Percentiles rank a stretch among this genome's conserved stretches.
phyloP scores from a whole-genome alignment of 768 basidiomycete genomes.

The Boletus barrowsii region DNA sequence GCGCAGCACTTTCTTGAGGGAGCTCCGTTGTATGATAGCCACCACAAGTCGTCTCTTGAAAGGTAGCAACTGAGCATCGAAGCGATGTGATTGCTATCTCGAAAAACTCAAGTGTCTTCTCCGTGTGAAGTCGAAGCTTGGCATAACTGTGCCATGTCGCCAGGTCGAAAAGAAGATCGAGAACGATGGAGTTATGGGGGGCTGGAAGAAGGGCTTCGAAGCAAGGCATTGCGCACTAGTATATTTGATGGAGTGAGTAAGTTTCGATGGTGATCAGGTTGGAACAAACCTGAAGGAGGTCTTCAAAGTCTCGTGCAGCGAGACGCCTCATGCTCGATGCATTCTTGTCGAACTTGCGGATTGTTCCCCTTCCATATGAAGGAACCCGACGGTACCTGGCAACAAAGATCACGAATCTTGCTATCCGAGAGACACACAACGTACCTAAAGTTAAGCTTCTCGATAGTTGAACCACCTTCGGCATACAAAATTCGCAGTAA shows the following conservation, averaged over 20 bases:
- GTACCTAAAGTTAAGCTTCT: not conserved
- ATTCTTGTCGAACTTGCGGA: conserved; percentile 13
- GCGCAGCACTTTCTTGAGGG: not conserved
- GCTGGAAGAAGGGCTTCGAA: not conserved
- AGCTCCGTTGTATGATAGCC: not conserved
- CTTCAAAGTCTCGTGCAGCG: conserved; percentile 39
- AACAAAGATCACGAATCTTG: too few species aligned
- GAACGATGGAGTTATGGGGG: not conserved
- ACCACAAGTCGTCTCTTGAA: not conserved
- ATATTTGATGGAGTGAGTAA: not conserved
- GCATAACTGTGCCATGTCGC: not conserved
- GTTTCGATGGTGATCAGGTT: too few species aligned
- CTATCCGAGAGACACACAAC: too few species aligned
- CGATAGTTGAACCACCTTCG: not conserved
- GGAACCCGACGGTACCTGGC: not conserved
- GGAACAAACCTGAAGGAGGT: conserved; percentile 19
- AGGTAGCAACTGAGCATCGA: not conserved
- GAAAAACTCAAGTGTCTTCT: not conserved
- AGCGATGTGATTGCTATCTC: not conserved
- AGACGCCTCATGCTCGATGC: conserved; percentile 33
- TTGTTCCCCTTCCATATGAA: not conserved
- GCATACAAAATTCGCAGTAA: not conserved
- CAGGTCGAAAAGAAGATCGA: not conserved
- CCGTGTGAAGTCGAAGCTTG: not conserved
- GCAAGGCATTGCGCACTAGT: conserved; percentile 9